These are phyloP conservation scores for Plantago ovata DNA, from an alignment of 257 asterid species.

Conservation along the genomic window DNA sequence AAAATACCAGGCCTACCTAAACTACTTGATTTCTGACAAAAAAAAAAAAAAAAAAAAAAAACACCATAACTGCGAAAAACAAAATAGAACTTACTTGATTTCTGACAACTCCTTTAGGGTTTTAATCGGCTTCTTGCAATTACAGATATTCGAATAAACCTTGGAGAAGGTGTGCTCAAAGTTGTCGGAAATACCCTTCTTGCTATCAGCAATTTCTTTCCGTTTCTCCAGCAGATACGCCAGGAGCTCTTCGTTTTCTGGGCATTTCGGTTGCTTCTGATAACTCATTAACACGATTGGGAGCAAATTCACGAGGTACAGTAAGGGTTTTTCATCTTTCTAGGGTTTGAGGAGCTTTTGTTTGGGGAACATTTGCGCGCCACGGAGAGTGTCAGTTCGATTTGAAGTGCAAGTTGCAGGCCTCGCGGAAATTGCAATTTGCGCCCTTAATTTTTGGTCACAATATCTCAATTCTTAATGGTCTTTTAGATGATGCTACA, in stretches of 20 bases:
- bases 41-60: too few relatives aligned
- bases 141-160: slow-evolving; percentile 71
- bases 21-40: too few relatives aligned
- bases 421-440: too few relatives aligned
- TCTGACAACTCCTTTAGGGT: slow-evolving; percentile 64
- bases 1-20: too few relatives aligned
- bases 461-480: too few relatives aligned
- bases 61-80: too few relatives aligned
- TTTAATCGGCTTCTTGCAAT: slow-evolving; percentile 49
- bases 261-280: slow-evolving; percentile 40
- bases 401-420: slow-evolving; percentile 20
- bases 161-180: slow-evolving; percentile 55
- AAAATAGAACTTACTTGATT: slow-evolving; percentile 59
- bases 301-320: background rate
- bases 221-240: slow-evolving; percentile 59
- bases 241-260: slow-evolving; percentile 67
- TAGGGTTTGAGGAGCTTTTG: slow-evolving; percentile 18
- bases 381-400: slow-evolving; percentile 16
- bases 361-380: slow-evolving; percentile 30
- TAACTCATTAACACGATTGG: slow-evolving; percentile 37
- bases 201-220: slow-evolving; percentile 58
- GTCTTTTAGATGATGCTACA: too few relatives aligned
- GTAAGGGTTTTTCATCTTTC: background rate
- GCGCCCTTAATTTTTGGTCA: too few relatives aligned
- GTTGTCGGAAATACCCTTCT: slow-evolving; percentile 79